These are phyloP conservation scores for Collybiopsis luxurians DNA, from an alignment of 768 basidiomycete species.

Conservation along the genomic window DNA sequence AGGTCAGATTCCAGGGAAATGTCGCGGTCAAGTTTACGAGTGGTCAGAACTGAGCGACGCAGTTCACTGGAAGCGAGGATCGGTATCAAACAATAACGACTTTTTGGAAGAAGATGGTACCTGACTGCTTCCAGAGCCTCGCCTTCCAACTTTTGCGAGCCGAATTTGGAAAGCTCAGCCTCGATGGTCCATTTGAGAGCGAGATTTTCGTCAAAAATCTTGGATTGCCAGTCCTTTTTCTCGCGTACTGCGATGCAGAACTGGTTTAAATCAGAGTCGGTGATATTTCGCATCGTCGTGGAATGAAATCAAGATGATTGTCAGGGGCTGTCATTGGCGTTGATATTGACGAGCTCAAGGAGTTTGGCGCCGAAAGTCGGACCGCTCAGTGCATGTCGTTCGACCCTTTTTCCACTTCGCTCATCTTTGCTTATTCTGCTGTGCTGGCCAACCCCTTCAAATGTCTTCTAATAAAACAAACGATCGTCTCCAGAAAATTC, in stretches of 20 bases:
- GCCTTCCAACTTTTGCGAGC: neutral
- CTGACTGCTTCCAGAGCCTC: neutral
- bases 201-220: neutral
- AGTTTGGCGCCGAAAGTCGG: too few relatives aligned
- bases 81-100: neutral
- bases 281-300: neutral
- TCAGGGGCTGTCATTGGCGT: too few relatives aligned
- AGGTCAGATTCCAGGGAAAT: neutral
- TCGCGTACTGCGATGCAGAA: neutral
- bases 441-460: too few relatives aligned
- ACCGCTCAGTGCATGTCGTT: too few relatives aligned
- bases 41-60: neutral
- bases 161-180: neutral
- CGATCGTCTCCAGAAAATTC: constrained; percentile 61
- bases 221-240: neutral
- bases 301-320: too few relatives aligned
- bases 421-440: too few relatives aligned
- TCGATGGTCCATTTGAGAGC: constrained; percentile 2
- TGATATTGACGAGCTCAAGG: constrained; percentile 7
- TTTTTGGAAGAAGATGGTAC: neutral
- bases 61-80: neutral
- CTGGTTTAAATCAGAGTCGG: neutral
- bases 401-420: too few relatives aligned
- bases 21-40: neutral
- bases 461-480: constrained; percentile 50